Evolutionary conservation across 1,284 basidiomycete species (phyloP), one percentile per base, ranked within the genome.

Genomic region (Fomitopsis pinicola): DNA sequence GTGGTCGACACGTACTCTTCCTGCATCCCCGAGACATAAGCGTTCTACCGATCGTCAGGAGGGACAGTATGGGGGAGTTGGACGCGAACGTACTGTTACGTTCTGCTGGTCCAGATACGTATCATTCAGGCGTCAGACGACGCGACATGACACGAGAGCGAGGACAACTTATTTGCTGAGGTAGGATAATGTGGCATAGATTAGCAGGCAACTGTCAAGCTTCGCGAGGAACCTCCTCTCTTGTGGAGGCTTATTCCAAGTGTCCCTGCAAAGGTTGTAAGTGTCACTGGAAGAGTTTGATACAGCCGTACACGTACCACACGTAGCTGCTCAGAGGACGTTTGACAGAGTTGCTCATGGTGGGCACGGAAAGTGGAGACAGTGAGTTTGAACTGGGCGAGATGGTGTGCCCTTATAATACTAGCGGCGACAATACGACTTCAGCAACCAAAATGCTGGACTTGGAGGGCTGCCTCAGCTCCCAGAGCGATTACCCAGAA

Each of bases 1-100:
- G 46, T 5, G n/a, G 40, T 30, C n/a, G 38, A 71, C 48, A 50
- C 76, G 26, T 57, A 77, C 77, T 78, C 77, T 57, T 73, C 73
- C 64, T 78, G 68, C 77, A 79, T 79, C 17, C 77, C 77, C 14
- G 76, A 78, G 5, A 79, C 77, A 61, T 78, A 79, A 1, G 76
- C 76, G 63, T 78, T 78, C 75, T 78, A 38, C n/a, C 14, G 3
- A 14, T 14, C 52, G 36, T 54, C 12, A 28, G 57, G 48, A 58
- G 5, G 12, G 8, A 5, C 22, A 40, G 40, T 54, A 0, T 57
- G 56, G 33, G 50, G 55, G 45, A 19, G 35, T 10, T 46, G 36
- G 48, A 12, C 17, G 38, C 22, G 9, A 1, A 67, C 74, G 28
- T 60, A 77, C 76, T 35, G 76, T 78, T 56, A 78, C 69, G 62